Conservation (phyloP, 202 grass and related monocot genomes). For the Dendrocalamus latiflorus region DNA sequence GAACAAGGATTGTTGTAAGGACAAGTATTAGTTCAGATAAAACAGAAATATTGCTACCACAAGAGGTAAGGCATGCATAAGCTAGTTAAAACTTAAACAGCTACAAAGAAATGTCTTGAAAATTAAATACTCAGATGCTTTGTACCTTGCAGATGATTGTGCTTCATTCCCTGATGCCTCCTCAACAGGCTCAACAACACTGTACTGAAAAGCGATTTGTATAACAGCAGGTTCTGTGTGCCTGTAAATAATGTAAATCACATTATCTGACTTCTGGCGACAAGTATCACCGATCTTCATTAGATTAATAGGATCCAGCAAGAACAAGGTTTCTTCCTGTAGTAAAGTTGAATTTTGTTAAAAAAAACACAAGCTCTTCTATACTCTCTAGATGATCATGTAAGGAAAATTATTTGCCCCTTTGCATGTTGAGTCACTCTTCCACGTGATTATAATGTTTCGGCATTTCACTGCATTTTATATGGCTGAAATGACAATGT, state of each 20-base stretch:
- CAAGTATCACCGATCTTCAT: neutral
- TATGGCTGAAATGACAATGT: neutral
- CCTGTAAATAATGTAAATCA: slow-evolving; percentile 42
- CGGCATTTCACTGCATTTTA: neutral
- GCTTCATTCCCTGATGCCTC: slow-evolving; percentile 31
- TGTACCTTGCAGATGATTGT: slow-evolving; percentile 50
- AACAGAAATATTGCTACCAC: slow-evolving; percentile 5
- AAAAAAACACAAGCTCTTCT: neutral
- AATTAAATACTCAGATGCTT: neutral
- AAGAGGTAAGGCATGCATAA: neutral
- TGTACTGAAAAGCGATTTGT: slow-evolving; percentile 91
- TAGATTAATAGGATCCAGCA: slow-evolving; percentile 26
- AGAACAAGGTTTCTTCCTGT: slow-evolving; percentile 2
- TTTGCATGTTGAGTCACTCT: neutral
- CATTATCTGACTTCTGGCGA: neutral
- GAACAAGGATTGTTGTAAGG: neutral
- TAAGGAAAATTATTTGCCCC: neutral
- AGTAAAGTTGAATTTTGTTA: neutral
- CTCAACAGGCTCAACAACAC: slow-evolving; percentile 62
- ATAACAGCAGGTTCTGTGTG: slow-evolving; percentile 79
- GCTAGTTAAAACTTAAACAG: neutral
- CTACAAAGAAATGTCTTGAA: neutral
- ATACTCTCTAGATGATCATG: neutral
- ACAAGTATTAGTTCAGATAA: slow-evolving; percentile 14
- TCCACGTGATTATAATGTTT: neutral